A percentile compares a stretch with the other conserved stretches of the same genome.
These are phyloP conservation scores for Coniosporium tulheliwenetii DNA, from an alignment of 2,329 filamentous ascomycete genomes.

Conservation along the genomic window DNA sequence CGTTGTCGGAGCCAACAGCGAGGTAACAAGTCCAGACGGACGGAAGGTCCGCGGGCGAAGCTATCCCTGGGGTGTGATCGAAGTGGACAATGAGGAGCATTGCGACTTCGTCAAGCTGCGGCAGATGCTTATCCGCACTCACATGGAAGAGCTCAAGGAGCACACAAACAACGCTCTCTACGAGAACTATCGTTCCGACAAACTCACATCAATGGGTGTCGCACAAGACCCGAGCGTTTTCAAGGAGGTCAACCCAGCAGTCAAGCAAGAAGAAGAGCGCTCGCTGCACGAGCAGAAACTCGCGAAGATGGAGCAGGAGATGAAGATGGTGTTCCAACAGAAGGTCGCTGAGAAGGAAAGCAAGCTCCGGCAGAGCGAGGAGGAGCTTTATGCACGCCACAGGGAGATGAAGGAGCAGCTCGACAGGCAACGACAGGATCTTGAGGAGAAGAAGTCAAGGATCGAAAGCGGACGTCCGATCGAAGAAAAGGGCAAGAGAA, in stretches of 20 bases:
- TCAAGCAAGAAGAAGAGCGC: constrained; percentile 99
- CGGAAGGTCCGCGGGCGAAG: constrained; percentile 90
- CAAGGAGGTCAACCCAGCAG: constrained; percentile 99
- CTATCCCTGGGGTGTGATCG: constrained; percentile 97
- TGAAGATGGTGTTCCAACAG: constrained; percentile 99
- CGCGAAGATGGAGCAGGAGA: constrained; percentile 99
- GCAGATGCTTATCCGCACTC: constrained; percentile 98
- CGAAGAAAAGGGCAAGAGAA: constrained; percentile 97
- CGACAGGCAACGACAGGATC: constrained; percentile 81
- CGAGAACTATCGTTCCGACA: constrained; percentile 99
- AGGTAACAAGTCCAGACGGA: constrained; percentile 81
- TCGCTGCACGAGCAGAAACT: constrained; percentile 98
- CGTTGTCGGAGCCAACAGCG: constrained; percentile 90
- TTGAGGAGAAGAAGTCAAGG: constrained; percentile 96
- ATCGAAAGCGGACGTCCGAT: constrained; percentile 90
- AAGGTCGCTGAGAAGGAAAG: constrained; percentile 99
- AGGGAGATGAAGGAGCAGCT: constrained; percentile 99
- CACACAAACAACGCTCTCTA: constrained; percentile 98
- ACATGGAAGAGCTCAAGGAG: constrained; percentile 99
- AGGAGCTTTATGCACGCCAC: constrained; percentile 94
- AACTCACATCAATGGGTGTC: constrained; percentile 96
- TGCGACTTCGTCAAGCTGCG: constrained; percentile 99
- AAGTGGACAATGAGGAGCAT: constrained; percentile 99
- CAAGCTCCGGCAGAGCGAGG: constrained; percentile 98
- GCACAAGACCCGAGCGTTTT: constrained; percentile 97